phyloP scores from a whole-genome alignment of 176 grass and related monocot species.

The Saccharum officinarum region DNA sequence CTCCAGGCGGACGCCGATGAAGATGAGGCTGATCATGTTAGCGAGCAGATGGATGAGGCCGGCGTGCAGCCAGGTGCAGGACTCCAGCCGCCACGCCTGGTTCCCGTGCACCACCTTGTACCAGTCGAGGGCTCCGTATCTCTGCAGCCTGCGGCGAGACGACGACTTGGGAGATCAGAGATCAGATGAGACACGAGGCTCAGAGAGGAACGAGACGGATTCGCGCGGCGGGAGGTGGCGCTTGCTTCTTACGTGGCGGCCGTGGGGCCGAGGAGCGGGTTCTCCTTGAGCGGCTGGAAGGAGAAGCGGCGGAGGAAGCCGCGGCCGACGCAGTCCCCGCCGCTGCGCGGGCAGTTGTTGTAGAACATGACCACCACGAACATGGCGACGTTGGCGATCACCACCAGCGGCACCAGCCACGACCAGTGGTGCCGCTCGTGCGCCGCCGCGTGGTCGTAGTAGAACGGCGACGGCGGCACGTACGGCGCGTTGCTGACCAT shows the following conservation, averaged over 20 bases:
- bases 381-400: conserved; percentile 61
- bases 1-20: conserved; percentile 84
- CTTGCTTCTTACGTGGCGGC: conserved; percentile 50
- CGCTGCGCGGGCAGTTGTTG: conserved; percentile 69
- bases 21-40: conserved; percentile 82
- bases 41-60: conserved; percentile 79
- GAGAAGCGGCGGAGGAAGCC: conserved; percentile 64
- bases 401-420: conserved; percentile 71
- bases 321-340: conserved; percentile 47
- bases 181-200: background rate
- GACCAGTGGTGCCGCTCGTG: conserved; percentile 53
- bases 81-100: conserved; percentile 79
- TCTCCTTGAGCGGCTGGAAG: conserved; percentile 89
- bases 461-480: conserved; percentile 47
- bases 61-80: conserved; percentile 76
- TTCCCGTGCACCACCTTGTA: conserved; percentile 57
- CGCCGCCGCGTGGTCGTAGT: conserved; percentile 46
- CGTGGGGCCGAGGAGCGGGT: conserved; percentile 72
- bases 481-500: background rate
- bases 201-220: background rate
- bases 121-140: conserved; percentile 69
- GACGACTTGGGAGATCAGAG: background rate
- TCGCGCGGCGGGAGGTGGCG: background rate
- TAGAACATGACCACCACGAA: conserved; percentile 72
- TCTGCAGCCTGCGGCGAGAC: conserved; percentile 50